These are phyloP conservation scores for Mortierella sp. DNA, from an alignment of 371 early-diverging fungal genomes.

Conservation along the genomic window DNA sequence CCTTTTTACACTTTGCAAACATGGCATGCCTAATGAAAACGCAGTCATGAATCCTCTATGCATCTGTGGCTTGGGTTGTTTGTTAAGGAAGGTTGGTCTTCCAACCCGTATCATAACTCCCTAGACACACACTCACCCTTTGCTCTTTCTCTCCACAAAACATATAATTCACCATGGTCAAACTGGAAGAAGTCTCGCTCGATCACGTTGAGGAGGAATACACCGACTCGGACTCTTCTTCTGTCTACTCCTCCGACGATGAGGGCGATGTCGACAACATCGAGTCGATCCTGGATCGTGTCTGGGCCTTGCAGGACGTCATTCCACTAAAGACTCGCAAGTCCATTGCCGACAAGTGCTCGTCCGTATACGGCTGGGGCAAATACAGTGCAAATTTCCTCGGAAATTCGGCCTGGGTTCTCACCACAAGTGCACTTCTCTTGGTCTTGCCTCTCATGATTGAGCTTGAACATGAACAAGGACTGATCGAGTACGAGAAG, in stretches of 20 bases:
- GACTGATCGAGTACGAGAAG: constrained; percentile 83
- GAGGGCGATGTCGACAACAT: constrained; percentile 57
- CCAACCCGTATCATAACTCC: not conserved
- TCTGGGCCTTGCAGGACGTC: constrained; percentile 82
- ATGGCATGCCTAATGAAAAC: not conserved
- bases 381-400: constrained; percentile 69
- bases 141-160: not conserved
- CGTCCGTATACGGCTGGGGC: constrained; percentile 69
- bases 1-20: not conserved
- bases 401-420: constrained; percentile 86
- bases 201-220: constrained; percentile 55
- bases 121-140: no score
- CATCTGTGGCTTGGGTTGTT: constrained; percentile 5
- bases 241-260: constrained; percentile 53
- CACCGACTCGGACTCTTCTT: constrained; percentile 47
- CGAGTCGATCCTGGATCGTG: constrained; percentile 70
- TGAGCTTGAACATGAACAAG: constrained; percentile 82
- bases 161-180: constrained; percentile 47
- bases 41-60: not conserved
- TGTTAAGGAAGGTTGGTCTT: not conserved
- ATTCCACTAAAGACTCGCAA: constrained; percentile 77
- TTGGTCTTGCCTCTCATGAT: constrained; percentile 80
- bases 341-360: constrained; percentile 64
- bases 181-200: constrained; percentile 50
- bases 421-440: constrained; percentile 81